phyloP scores from a whole-genome alignment of 495 filamentous ascomycete species.

The Bacidia rubella region DNA sequence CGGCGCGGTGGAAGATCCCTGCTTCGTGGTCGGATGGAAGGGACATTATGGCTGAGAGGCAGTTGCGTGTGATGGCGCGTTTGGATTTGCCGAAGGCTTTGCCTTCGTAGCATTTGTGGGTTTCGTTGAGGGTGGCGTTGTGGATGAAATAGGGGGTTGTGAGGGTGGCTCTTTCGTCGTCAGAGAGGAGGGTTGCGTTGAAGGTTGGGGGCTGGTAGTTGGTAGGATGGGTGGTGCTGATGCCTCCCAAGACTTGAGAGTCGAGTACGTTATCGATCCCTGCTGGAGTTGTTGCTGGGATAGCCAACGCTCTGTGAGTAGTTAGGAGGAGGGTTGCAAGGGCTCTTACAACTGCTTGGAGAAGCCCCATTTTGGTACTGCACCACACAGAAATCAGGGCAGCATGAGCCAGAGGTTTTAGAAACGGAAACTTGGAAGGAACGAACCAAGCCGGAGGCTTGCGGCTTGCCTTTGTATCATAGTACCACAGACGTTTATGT shows the following conservation, averaged over 20 bases:
- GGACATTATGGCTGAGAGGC: background rate
- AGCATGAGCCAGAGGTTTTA: no score
- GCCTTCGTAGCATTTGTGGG: background rate
- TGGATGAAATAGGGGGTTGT: background rate
- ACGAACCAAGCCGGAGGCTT: background rate
- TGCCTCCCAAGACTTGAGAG: no score
- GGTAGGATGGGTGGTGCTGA: no score
- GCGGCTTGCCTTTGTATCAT: background rate
- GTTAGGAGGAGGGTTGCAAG: no score
- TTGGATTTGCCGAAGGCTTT: background rate
- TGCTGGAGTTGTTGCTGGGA: no score
- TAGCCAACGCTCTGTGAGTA: no score
- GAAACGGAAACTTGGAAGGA: no score
- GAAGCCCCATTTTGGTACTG: no score
- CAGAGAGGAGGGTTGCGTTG: background rate
- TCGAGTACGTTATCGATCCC: no score
- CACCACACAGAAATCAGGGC: no score
- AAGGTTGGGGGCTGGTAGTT: no score
- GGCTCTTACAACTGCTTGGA: no score
- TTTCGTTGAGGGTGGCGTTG: background rate
- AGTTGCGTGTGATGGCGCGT: background rate
- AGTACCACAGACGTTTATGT: background rate
- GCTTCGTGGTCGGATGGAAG: background rate
- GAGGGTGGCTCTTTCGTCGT: background rate
- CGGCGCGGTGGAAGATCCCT: background rate